Base-by-base conservation (phyloP, 148 eudicot species). In the Vaccinium darrowii region DNA sequence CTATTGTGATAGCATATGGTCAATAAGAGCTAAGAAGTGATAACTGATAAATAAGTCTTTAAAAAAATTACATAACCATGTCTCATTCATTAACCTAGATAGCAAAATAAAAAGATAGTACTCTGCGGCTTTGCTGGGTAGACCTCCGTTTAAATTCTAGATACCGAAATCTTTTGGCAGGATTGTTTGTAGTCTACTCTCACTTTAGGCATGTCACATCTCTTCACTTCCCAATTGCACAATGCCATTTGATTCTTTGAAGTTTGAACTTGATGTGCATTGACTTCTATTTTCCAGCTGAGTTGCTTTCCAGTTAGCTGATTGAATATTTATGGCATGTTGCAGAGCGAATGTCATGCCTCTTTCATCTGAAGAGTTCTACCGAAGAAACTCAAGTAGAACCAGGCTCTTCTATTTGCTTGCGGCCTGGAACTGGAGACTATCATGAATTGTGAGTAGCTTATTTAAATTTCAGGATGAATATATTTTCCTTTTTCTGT, bases 371-470 rank as follows among this genome's bases (percentile, higher is more conserved):
- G 84, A 95, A 90, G 89, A 95, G 97, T 84, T 88, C 90, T 25
- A 25, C 83, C n/a, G 94, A 93, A 87, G 93, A 90, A 86, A 81
- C 85, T 83, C 88, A 88, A 84, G 82, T 49, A 58, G 95, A 92
- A 87, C 83, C 88, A 72, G 83, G 84, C 72, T 91, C 92, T 82
- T 90, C 89, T 51, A 83, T 92, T 85, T 87, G 86, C 81, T 87
- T 95, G 87, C 85, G 86, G 81, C 94, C 98, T 79, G 98, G 98
- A 89, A 92, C 89, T 78, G 93, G 95, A 72, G 97, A 92, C 60
- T 91, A 90, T 87, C 95, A 91, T 88, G 97, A 90, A 77, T 93
- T 95, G 98, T 95, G 89, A 93, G 95, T 89, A 72, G 58, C 51
- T 77, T 23, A 47, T 67, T 25, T 50, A 50, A 52, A 77, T 67